Evolutionary conservation across 768 basidiomycete species (phyloP).

Genomic region (Boletus reticulatus): DNA sequence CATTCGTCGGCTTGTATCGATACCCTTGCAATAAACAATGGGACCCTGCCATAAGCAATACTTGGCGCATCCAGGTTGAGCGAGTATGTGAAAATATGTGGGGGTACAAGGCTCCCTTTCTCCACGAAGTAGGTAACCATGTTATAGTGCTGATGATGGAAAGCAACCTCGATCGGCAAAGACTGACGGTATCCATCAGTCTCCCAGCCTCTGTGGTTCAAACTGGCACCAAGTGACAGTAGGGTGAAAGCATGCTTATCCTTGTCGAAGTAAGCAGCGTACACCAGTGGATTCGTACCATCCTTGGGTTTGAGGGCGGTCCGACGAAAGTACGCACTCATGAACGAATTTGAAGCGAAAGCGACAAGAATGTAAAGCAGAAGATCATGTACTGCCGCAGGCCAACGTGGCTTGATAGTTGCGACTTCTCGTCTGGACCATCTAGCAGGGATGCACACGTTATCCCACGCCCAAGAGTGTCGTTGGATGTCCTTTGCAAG

Average conservation of each 20-base stretch:
- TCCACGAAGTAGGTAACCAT: not conserved
- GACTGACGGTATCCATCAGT: not conserved
- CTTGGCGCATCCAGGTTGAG: not conserved
- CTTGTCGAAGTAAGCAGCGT: slow-evolving; percentile 1
- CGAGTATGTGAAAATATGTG: not conserved
- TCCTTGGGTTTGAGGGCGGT: not conserved
- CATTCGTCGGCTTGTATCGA: not conserved
- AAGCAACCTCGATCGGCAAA: not conserved
- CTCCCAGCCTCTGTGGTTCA: not conserved
- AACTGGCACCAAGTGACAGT: not conserved
- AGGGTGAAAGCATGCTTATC: not conserved
- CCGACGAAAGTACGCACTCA: not conserved
- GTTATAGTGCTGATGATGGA: not conserved
- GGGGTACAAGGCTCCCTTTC: not conserved
- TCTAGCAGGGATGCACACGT: not conserved
- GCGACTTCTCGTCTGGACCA: no score
- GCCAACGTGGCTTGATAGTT: not conserved
- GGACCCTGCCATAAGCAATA: not conserved
- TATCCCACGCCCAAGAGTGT: not conserved
- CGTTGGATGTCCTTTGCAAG: not conserved
- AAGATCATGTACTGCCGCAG: not conserved
- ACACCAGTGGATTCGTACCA: slow-evolving; percentile 3
- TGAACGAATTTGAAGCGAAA: not conserved
- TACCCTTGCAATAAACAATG: not conserved
- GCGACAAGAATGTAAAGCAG: not conserved